Evolutionary conservation across 164 flowering plant genomes (phyloP), one percentile per base, ranked within the genome.

Genomic region (Stephania yunnanensis): DNA sequence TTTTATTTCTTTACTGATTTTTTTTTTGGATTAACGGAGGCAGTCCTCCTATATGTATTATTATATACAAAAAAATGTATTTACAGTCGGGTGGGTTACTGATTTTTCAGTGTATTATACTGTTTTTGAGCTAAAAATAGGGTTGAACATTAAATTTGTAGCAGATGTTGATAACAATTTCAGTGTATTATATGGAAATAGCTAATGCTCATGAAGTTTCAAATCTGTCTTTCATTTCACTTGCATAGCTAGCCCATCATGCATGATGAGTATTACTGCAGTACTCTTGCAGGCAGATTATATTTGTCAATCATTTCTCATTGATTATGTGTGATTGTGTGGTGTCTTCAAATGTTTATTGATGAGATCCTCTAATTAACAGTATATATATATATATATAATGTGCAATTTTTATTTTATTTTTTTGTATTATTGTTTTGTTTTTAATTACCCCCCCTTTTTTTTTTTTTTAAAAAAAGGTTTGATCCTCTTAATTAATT

Each of bases 111-210:
- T 11, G 30, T 13, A 10, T 67, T 71, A 52, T 84, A 20, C 58
- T 66, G 61, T 48, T 72, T 71, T 74, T 55, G 67, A 52, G 74
- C 13, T 73, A 36, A 74, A 70, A 80, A 80, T 68, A 78, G 71
- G 79, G 53, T 72, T 73, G n/a, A 68, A 10, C n/a, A 46, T 36
- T 68, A 36, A 36, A 36, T 36, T 36, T 36, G 3, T 36, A 36
- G 42, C 42, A 36, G 42, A 36, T 36, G 42, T 36, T 36, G 42
- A 36, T 25, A 25, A 25, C 25, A 25, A 25, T 25, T 25, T 25
- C 25, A 25, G 25, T 25, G 25, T 25, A 25, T 25, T 25, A 25
- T 25, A 58, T 12, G 15, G n/a, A 58, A 15, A 58, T 58, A 58
- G 64, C 64, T 4, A 5, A 58, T 15, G 5, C n/a, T 13, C 55